Base-by-base conservation (phyloP, 148 eudicot genomes). In the Simmondsia chinensis region DNA sequence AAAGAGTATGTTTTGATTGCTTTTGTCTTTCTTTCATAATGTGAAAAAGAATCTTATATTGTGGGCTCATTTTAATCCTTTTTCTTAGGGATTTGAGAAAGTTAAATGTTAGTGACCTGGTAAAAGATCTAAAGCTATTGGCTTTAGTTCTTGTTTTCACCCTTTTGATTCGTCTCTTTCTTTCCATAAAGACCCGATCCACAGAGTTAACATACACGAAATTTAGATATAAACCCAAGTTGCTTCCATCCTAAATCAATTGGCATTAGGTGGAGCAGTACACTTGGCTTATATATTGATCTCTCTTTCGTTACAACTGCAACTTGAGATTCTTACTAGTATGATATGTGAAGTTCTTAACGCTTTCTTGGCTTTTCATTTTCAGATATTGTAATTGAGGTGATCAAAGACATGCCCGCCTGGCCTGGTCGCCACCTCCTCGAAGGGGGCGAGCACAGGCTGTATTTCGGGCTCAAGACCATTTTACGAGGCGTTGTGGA, bases 351-450 rank as follows among this genome's bases (percentile, higher is more conserved):
- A n/a, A n/a, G n/a, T n/a, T n/a, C n/a, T n/a, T n/a, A n/a, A n/a
- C n/a, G n/a, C n/a, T n/a, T n/a, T n/a, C n/a, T n/a, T n/a, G n/a
- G n/a, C n/a, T 19, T 14, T 1, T 1, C 37, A 42, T 51, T 26
- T 38, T 41, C 67, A 85, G 94, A 91, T 75, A 64, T 79, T 50
- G 97, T 91, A 38, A 32, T 85, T 57, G 97, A 79, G 39, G 97
- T 91, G 46, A 47, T 80, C 48, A 82, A 72, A 73, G 73, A 82
- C 56, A 66, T 82, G 65, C 89, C 95, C 3, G 95, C 97, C 0
- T 91, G 97, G 95, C 75, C 95, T 0, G 97, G 97, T 37, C 94
- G 97, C 13, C 93, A 91, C 67, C 51, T 82, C 50, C 85, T 79
- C 0, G 93, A 81, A 58, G 94, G 94, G 1, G 88, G 95, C 1